These are phyloP conservation scores for Mallotus japonicus DNA, from an alignment of 441 rosid species.

Conservation along the genomic window DNA sequence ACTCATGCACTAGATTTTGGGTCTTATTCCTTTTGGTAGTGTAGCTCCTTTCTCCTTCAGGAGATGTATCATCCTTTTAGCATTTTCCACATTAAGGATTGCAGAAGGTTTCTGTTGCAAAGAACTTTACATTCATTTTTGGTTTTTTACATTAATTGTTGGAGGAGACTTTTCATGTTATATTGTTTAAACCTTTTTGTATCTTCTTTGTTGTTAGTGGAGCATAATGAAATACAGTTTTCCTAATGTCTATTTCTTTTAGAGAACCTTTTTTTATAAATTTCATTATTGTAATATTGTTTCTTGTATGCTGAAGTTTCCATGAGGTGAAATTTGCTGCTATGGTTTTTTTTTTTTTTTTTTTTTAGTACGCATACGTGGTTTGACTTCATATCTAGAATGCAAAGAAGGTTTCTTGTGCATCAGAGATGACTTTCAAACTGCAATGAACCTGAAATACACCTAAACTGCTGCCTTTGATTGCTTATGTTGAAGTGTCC, in stretches of 20 bases:
- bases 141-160: background rate
- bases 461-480: background rate
- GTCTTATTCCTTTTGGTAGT: slow-evolving; percentile 7
- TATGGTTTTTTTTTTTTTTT: background rate
- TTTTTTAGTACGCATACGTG: background rate
- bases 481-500: background rate
- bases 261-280: background rate
- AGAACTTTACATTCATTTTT: background rate
- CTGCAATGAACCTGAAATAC: slow-evolving; percentile 1
- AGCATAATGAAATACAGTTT: background rate
- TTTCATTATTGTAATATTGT: background rate
- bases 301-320: background rate
- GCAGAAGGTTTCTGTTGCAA: background rate
- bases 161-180: background rate
- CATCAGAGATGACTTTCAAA: background rate
- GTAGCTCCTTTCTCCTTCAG: background rate
- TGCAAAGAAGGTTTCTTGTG: background rate
- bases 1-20: background rate
- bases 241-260: background rate
- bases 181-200: background rate
- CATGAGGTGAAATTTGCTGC: background rate
- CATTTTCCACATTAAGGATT: slow-evolving; percentile 10
- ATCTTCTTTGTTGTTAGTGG: background rate
- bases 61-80: background rate
- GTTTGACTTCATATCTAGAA: background rate